These are phyloP conservation scores for Colletotrichum sublineola DNA, from an alignment of 2,329 filamentous ascomycete species.

Conservation along the genomic window DNA sequence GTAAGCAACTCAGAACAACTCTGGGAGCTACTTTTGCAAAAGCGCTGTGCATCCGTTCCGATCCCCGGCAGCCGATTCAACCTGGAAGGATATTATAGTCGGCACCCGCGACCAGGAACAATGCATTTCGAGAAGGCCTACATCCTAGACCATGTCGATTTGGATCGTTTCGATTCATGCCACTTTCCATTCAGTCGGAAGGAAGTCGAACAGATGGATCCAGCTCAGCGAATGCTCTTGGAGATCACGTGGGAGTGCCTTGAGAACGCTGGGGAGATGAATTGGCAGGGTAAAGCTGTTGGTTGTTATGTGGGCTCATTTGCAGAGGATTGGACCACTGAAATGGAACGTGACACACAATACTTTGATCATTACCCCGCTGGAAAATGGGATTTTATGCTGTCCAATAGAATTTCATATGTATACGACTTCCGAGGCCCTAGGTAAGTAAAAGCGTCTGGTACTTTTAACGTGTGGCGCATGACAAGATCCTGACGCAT, in stretches of 20 bases:
- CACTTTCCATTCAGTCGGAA: slow-evolving; percentile 5
- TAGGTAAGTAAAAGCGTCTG: neutral
- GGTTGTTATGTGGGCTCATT: slow-evolving; percentile 49
- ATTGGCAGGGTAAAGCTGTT: slow-evolving; percentile 46
- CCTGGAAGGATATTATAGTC: slow-evolving; percentile 1
- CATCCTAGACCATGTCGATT: slow-evolving; percentile 14
- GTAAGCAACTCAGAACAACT: slow-evolving; percentile 16
- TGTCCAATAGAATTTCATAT: slow-evolving; percentile 45
- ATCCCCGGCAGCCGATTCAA: slow-evolving; percentile 13
- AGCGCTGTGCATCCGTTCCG: slow-evolving; percentile 9
- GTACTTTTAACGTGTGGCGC: neutral
- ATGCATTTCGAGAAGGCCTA: slow-evolving; percentile 10
- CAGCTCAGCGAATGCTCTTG: slow-evolving; percentile 49
- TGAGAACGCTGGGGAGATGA: slow-evolving; percentile 47
- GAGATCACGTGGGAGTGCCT: slow-evolving; percentile 51
- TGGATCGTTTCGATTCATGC: slow-evolving; percentile 9
- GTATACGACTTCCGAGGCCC: slow-evolving; percentile 31
- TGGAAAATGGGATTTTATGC: slow-evolving; percentile 43
- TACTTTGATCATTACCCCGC: slow-evolving; percentile 1
- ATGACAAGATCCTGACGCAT: too few relatives aligned
- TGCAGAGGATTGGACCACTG: slow-evolving; percentile 45
- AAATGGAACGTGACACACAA: slow-evolving; percentile 39
- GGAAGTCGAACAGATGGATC: slow-evolving; percentile 45
- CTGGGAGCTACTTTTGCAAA: slow-evolving; percentile 16
- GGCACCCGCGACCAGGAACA: slow-evolving; percentile 6